Conservation (phyloP, 805 yeast genomes). For the Lachancea kluyveri region DNA sequence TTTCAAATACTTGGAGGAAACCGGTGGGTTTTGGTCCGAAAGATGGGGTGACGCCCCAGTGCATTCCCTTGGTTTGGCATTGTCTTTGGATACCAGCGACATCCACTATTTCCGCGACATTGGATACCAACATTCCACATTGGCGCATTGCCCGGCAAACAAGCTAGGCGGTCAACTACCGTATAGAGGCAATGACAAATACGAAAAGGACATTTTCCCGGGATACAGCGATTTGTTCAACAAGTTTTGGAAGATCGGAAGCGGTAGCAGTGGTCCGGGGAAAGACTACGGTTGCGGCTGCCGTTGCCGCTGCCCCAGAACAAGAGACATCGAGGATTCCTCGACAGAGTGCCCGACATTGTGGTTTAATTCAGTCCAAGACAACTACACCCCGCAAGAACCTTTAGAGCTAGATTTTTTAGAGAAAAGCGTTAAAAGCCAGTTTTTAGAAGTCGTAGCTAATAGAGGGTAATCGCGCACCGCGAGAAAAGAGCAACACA, state of each 20-base stretch:
- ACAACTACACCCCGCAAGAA: constrained; percentile 18
- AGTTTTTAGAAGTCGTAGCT: neutral
- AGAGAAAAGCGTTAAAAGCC: too few species aligned
- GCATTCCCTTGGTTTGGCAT: constrained; percentile 79
- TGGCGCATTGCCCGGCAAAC: constrained; percentile 80
- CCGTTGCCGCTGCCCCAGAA: constrained; percentile 74
- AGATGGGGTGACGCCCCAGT: constrained; percentile 99
- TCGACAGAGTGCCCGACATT: constrained; percentile 44
- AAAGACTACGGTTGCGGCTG: constrained; percentile 64
- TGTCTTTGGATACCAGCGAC: constrained; percentile 61
- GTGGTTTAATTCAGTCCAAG: constrained; percentile 41
- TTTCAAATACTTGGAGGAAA: constrained; percentile 58
- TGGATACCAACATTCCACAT: constrained; percentile 77
- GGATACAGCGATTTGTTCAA: neutral
- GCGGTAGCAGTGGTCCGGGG: constrained; percentile 7
- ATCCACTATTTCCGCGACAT: constrained; percentile 89
- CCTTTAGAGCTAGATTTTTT: constrained; percentile 22
- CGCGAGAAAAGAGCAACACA: too few species aligned
- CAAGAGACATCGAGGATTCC: constrained; percentile 51
- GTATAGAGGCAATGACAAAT: constrained; percentile 32
- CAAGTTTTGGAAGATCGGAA: neutral
- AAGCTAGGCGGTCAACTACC: constrained; percentile 39
- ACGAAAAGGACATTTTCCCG: constrained; percentile 11
- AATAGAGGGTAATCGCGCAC: too few species aligned
- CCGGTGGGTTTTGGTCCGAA: constrained; percentile 83